phyloP scores from a whole-genome alignment of 805 yeast species.

The Jamesozyma lodderae region DNA sequence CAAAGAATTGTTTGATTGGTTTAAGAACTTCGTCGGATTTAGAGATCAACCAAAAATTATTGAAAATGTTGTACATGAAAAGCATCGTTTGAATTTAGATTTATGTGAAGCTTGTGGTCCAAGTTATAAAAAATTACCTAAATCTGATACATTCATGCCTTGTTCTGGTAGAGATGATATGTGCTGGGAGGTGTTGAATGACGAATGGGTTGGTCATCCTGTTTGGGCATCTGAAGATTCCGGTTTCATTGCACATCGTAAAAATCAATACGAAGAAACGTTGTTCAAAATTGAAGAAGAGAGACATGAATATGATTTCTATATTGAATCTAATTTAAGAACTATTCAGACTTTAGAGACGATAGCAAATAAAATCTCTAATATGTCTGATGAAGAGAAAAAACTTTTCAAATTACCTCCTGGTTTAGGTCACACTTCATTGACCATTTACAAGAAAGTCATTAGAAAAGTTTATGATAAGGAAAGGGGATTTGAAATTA shows the following conservation, averaged over 20 bases:
- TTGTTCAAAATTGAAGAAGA: conserved; percentile 93
- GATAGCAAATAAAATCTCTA: conserved; percentile 85
- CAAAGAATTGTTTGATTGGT: conserved; percentile 79
- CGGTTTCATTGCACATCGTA: conserved; percentile 97
- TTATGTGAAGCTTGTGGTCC: conserved; percentile 94
- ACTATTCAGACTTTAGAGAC: conserved; percentile 94
- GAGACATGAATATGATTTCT: conserved; percentile 92
- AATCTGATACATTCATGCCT: conserved; percentile 91
- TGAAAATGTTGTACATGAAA: conserved; percentile 78
- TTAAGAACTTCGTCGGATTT: conserved; percentile 82
- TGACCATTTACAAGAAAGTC: conserved; percentile 87
- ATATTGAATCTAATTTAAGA: conserved; percentile 88
- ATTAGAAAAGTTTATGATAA: conserved; percentile 86
- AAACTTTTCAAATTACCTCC: conserved; percentile 79
- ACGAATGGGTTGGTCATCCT: conserved; percentile 99
- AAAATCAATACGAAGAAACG: conserved; percentile 95
- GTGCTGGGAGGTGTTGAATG: conserved; percentile 98
- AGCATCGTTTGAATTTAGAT: conserved; percentile 83
- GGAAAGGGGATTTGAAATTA: conserved; percentile 92
- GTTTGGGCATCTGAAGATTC: conserved; percentile 99
- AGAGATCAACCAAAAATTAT: conserved; percentile 78
- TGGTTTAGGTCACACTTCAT: conserved; percentile 86
- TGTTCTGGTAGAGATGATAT: conserved; percentile 97
- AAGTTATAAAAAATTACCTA: conserved; percentile 85
- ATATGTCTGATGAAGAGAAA: conserved; percentile 87